phyloP scores from a whole-genome alignment of 1,139 yeast species.

The Sugiyamaella japonica region DNA sequence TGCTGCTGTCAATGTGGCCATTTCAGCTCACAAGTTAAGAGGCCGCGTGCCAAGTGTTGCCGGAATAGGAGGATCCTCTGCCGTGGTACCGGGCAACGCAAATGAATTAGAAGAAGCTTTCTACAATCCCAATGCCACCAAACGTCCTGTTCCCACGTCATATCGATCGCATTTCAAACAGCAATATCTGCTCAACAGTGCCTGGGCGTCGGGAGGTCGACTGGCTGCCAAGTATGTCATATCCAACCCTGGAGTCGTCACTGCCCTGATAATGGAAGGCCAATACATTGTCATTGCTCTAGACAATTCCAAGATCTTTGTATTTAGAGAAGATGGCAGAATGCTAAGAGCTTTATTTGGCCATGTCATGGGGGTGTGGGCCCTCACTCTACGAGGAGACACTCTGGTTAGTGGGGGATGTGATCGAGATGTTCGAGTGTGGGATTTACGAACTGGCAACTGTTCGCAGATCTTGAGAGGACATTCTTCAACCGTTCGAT shows the following conservation, averaged over 20 bases:
- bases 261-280: constrained; percentile 42
- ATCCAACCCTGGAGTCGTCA: constrained; percentile 43
- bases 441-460: constrained; percentile 75
- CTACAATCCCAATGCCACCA: constrained; percentile 41
- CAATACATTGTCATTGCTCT: constrained; percentile 45
- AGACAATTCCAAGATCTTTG: constrained; percentile 47
- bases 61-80: not conserved
- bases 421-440: constrained; percentile 85
- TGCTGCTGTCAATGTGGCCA: constrained; percentile 38
- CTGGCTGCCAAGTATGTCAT: constrained; percentile 40
- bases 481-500: constrained; percentile 89
- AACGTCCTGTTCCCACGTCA: constrained; percentile 39
- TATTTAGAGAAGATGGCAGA: constrained; percentile 60
- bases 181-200: constrained; percentile 44
- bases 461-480: constrained; percentile 84
- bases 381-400: constrained; percentile 75
- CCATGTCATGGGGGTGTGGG: constrained; percentile 99
- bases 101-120: constrained; percentile 37
- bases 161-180: constrained; percentile 47
- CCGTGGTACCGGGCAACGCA: not conserved
- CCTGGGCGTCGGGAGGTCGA: constrained; percentile 46
- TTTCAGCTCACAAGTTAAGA: constrained; percentile 18
- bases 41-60: constrained; percentile 26
- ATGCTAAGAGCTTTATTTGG: constrained; percentile 72
- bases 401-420: constrained; percentile 87